A percentile compares a stretch with the other conserved stretches of the same genome.
phyloP scores from a whole-genome alignment of 148 eudicot species.

The Camellia japonica region DNA sequence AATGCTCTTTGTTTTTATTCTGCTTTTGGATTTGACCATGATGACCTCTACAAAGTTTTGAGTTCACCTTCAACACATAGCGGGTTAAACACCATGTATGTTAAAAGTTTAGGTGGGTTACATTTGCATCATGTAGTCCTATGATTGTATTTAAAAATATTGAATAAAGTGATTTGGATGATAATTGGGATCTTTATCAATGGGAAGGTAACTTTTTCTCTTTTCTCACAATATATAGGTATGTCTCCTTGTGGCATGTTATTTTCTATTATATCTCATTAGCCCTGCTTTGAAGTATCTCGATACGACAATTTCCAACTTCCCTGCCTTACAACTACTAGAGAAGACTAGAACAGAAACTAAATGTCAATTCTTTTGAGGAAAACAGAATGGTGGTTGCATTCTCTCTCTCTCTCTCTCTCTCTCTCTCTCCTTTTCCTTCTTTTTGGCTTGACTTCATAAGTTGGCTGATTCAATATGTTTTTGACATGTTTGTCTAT shows the following conservation, averaged over 20 bases:
- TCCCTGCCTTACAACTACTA: not conserved
- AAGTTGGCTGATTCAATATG: not conserved
- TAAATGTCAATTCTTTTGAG: too few relatives aligned
- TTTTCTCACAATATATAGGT: not conserved
- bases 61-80: not conserved
- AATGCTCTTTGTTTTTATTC: not conserved
- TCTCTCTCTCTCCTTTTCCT: not conserved
- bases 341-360: constrained; percentile 4
- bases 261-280: not conserved
- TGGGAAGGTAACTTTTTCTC: not conserved
- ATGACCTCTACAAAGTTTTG: not conserved
- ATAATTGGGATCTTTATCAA: not conserved
- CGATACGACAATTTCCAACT: not conserved
- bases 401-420: not conserved
- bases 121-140: not conserved
- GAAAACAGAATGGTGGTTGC: constrained; percentile 1
- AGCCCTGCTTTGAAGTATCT: not conserved
- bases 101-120: not conserved
- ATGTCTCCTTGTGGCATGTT: not conserved
- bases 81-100: not conserved
- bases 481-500: not conserved
- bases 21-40: constrained; percentile 1
- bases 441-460: not conserved
- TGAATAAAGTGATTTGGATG: not conserved
- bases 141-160: not conserved